A percentile compares a stretch with the other conserved stretches of the same genome.
These are phyloP conservation scores for Backusella psychrophila DNA, from an alignment of 192 early-diverging fungal species.

Conservation along the genomic window DNA sequence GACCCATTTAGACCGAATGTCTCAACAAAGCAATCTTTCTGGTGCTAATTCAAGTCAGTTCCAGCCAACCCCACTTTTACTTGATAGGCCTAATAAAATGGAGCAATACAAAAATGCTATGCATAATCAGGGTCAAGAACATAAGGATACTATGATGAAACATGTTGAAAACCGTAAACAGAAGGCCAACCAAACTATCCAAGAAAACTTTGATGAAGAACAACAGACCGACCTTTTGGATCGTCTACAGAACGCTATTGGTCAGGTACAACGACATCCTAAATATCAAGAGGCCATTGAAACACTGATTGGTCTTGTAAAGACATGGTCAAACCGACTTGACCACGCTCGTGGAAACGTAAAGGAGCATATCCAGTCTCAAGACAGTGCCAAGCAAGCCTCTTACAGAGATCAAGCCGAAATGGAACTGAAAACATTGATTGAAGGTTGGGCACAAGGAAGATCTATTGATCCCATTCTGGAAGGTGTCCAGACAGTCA, in stretches of 20 bases:
- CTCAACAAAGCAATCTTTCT: neutral
- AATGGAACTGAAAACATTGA: constrained; percentile 36
- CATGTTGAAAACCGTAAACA: neutral
- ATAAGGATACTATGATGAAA: neutral
- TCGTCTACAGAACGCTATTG: constrained; percentile 29
- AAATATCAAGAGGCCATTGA: constrained; percentile 41
- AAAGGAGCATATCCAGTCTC: neutral
- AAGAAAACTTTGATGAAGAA: constrained; percentile 30
- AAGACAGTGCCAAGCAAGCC: constrained; percentile 7
- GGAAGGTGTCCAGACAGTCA: constrained; percentile 21
- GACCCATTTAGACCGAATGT: neutral
- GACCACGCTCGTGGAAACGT: neutral
- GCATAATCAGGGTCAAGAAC: neutral
- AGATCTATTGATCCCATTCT: constrained; percentile 36
- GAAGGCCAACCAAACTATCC: constrained; percentile 5
- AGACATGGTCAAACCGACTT: constrained; percentile 31
- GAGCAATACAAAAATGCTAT: constrained; percentile 2
- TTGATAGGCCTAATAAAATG: neutral
- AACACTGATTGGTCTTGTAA: constrained; percentile 27
- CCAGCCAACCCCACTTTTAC: neutral
- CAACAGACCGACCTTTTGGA: constrained; percentile 29
- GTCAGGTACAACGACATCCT: constrained; percentile 37
- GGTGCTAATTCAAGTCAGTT: neutral
- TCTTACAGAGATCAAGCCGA: constrained; percentile 23
- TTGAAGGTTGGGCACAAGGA: constrained; percentile 45